These are phyloP conservation scores for Pyrenophora graminea DNA, from an alignment of 2,329 filamentous ascomycete species.

Conservation along the genomic window DNA sequence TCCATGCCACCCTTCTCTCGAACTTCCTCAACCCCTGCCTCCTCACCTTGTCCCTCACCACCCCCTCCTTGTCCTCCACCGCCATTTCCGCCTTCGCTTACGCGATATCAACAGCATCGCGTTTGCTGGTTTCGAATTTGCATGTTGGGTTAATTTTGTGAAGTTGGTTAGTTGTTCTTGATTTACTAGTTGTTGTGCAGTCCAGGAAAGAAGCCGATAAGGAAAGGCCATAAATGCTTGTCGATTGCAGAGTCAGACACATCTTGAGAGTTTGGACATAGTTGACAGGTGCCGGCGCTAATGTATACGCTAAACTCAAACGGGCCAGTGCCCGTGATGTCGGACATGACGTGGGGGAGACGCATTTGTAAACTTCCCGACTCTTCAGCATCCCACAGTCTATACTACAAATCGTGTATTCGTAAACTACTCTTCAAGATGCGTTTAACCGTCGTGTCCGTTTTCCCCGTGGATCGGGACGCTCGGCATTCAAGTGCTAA, in stretches of 20 bases:
- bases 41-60: constrained; percentile 34
- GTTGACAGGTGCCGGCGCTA: not conserved
- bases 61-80: constrained; percentile 30
- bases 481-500: constrained; percentile 22
- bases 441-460: not conserved
- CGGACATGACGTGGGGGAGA: not conserved
- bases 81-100: constrained; percentile 44
- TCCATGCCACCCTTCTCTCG: constrained; percentile 55
- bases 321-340: not conserved
- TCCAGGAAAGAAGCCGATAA: not conserved
- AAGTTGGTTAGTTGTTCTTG: too few relatives aligned
- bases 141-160: too few relatives aligned
- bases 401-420: not conserved
- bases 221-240: not conserved
- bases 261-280: not conserved
- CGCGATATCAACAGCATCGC: constrained; percentile 27
- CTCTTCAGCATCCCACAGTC: not conserved
- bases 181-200: too few relatives aligned
- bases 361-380: not conserved
- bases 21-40: constrained; percentile 52
- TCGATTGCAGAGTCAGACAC: not conserved
- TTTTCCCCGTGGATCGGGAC: constrained; percentile 12
- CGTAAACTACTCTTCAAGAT: not conserved
- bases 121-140: constrained; percentile 7
- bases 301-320: not conserved